Evolutionary conservation across 805 yeast species (phyloP).

Genomic region (Aciculoconidium aculeatum): DNA sequence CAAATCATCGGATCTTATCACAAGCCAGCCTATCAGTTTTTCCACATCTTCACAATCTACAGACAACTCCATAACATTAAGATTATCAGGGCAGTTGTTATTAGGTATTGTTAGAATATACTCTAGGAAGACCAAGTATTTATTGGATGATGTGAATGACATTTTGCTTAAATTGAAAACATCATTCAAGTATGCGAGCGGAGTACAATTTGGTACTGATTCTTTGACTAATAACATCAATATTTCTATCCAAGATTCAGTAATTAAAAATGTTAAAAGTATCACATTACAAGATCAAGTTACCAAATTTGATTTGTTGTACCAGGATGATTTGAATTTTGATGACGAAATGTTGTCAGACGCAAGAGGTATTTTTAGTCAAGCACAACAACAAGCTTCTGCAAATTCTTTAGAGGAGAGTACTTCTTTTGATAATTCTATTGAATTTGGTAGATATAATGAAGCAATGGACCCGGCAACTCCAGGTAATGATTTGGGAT

Average conservation of each 20-base stretch:
- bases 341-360: slow-evolving; percentile 18
- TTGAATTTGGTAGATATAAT: slow-evolving; percentile 60
- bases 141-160: slow-evolving; percentile 78
- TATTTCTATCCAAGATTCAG: slow-evolving; percentile 55
- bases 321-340: slow-evolving; percentile 50
- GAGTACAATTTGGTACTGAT: slow-evolving; percentile 18
- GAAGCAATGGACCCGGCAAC: slow-evolving; percentile 23
- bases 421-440: slow-evolving; percentile 45
- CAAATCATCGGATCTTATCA: slow-evolving; percentile 36
- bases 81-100: slow-evolving; percentile 80
- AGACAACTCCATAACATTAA: slow-evolving; percentile 57
- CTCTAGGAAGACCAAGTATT: slow-evolving; percentile 75
- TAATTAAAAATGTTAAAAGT: slow-evolving; percentile 52
- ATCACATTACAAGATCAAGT: slow-evolving; percentile 71
- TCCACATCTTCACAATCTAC: slow-evolving; percentile 11
- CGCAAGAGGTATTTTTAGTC: slow-evolving; percentile 19
- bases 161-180: slow-evolving; percentile 66
- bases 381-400: slow-evolving; percentile 10
- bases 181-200: slow-evolving; percentile 46
- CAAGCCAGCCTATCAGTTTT: slow-evolving; percentile 58
- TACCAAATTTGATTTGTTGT: slow-evolving; percentile 67
- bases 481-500: slow-evolving; percentile 12
- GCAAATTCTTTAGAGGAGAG: slow-evolving; percentile 26
- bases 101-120: slow-evolving; percentile 86
- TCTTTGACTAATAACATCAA: slow-evolving; percentile 39